Percentiles rank a stretch among this genome's conserved stretches.
Conservation (phyloP, 768 basidiomycete species). For the Lyophyllum semitale region DNA sequence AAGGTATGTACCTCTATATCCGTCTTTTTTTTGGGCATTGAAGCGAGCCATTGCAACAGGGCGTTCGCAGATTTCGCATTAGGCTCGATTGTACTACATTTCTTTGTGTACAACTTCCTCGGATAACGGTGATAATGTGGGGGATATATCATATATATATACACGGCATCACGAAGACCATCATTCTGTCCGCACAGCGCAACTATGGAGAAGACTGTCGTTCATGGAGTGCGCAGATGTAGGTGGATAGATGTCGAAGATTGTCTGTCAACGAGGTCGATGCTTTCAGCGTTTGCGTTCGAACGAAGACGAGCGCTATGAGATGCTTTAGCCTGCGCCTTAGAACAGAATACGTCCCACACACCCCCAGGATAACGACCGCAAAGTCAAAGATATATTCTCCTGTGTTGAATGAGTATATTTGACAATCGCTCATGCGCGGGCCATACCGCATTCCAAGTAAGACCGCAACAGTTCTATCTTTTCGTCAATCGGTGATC, state of each 20-base stretch:
- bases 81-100: slow-evolving; percentile 94
- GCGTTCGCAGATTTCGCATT: slow-evolving; percentile 97
- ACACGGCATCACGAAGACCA: not conserved
- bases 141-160: slow-evolving; percentile 16
- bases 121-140: slow-evolving; percentile 49
- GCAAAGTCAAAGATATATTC: slow-evolving; percentile 89
- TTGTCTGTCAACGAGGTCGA: not conserved
- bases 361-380: slow-evolving; percentile 79
- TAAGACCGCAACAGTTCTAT: slow-evolving; percentile 75
- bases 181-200: not conserved
- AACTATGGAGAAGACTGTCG: not conserved
- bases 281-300: slow-evolving; percentile 53
- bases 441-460: slow-evolving; percentile 72
- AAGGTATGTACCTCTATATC: slow-evolving; percentile 52
- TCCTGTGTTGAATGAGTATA: slow-evolving; percentile 43
- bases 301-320: slow-evolving; percentile 72
- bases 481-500: slow-evolving; percentile 1
- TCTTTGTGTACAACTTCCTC: slow-evolving; percentile 98
- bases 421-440: not conserved
- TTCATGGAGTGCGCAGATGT: not conserved
- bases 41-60: slow-evolving; percentile 41
- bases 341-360: slow-evolving; percentile 24
- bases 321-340: not conserved
- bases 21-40: not conserved
- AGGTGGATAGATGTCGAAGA: not conserved